Evolutionary conservation across 257 asterid genomes (phyloP).

Genomic region (Leonotis leonurus): DNA sequence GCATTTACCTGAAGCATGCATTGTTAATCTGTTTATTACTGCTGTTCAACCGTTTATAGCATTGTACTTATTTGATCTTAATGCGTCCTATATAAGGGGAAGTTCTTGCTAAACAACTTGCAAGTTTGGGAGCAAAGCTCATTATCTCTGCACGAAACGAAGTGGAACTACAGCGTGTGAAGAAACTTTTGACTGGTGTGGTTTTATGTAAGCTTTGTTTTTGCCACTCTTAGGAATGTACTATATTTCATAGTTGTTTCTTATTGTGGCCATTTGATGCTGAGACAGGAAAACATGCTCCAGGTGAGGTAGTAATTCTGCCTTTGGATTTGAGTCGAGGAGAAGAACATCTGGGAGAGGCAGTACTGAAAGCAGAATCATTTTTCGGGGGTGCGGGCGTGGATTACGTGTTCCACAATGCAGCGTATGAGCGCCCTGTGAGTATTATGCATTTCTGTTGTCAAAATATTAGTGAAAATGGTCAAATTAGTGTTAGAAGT

Average conservation of each 20-base stretch:
- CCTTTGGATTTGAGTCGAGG: slow-evolving; percentile 84
- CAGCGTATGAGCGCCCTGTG: slow-evolving; percentile 97
- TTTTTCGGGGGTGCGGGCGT: slow-evolving; percentile 79
- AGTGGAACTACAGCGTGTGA: slow-evolving; percentile 73
- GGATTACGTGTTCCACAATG: slow-evolving; percentile 92
- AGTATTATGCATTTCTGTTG: slow-evolving; percentile 24
- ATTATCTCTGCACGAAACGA: slow-evolving; percentile 89
- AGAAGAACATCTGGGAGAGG: slow-evolving; percentile 57
- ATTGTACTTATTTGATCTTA: slow-evolving; percentile 12
- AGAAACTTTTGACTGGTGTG: slow-evolving; percentile 63
- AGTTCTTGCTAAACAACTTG: slow-evolving; percentile 84
- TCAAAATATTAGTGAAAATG: not conserved
- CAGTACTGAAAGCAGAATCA: slow-evolving; percentile 74
- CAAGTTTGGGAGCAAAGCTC: slow-evolving; percentile 89
- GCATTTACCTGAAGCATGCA: not conserved
- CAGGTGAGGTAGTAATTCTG: slow-evolving; percentile 62
- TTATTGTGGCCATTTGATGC: slow-evolving; percentile 20
- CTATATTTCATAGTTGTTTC: slow-evolving; percentile 8
- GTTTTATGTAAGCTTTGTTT: slow-evolving; percentile 1
- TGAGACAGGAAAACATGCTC: slow-evolving; percentile 78
- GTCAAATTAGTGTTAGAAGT: not conserved
- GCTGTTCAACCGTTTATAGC: not conserved
- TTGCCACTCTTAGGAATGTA: not conserved
- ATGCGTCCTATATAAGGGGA: slow-evolving; percentile 49
- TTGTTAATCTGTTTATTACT: not conserved